Evolutionary conservation across 768 basidiomycete species (phyloP).

Genomic region (Trichaptum fuscoviolaceum): DNA sequence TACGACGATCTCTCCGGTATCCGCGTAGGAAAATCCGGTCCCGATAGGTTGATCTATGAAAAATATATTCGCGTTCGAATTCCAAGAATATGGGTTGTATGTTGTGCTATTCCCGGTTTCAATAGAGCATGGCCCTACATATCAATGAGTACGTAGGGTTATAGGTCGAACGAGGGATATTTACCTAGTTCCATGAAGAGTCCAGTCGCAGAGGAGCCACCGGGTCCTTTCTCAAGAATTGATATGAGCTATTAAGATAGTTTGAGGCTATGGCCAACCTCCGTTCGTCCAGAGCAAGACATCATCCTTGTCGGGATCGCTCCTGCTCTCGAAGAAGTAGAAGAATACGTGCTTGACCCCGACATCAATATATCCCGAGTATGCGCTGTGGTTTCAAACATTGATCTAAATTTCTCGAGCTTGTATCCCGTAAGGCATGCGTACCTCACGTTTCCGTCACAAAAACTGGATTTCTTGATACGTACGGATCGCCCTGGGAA

Average conservation of each 20-base stretch:
- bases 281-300: conserved; percentile 26
- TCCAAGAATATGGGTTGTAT: conserved; percentile 40
- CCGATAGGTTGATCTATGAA: conserved; percentile 32
- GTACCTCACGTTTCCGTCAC: conserved; percentile 9
- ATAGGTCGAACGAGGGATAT: not conserved
- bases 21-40: conserved; percentile 44
- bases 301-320: conserved; percentile 21
- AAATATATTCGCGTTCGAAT: conserved; percentile 28
- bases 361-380: conserved; percentile 16
- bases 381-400: conserved; percentile 10
- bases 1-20: conserved; percentile 22
- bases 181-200: conserved; percentile 20
- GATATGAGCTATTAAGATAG: not conserved
- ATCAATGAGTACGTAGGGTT: not conserved
- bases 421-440: not conserved
- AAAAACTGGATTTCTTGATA: conserved; percentile 11
- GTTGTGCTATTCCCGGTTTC: conserved; percentile 14
- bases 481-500: conserved; percentile 9
- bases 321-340: conserved; percentile 24
- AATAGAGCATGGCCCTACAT: conserved; percentile 19
- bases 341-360: conserved; percentile 14
- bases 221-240: conserved; percentile 17
- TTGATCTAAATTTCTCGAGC: not conserved
- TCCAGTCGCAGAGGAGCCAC: conserved; percentile 23
- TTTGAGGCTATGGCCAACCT: conserved; percentile 6